Evolutionary conservation across 1,284 basidiomycete species (phyloP), one percentile per base, ranked within the genome.

Genomic region (Singerocomus inundabilis): DNA sequence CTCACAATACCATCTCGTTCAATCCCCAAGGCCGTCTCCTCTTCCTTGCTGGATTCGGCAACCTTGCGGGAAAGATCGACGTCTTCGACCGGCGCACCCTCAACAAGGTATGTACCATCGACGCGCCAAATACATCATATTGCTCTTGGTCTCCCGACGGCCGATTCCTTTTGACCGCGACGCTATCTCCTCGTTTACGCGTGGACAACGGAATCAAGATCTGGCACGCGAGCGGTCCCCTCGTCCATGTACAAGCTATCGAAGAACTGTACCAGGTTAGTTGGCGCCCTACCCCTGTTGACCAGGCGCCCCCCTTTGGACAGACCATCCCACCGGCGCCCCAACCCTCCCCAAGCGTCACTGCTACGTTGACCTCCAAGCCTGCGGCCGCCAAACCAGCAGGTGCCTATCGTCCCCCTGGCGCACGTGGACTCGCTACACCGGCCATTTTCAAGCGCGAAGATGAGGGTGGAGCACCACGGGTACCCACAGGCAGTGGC

Each of bases 171-270:
- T 77, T 99, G 59, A 98, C 95, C 2, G 94, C 94, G 1, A 98
- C 93, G 0, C 80, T 98, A 28, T 94, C 91, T 15, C 96, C 97
- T 1, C 83, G 97, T 29, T 72, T 99, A 47, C 85, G 97, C 34
- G 97, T 99, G 46, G 96, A 99, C 73, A 98, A 98, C 62, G 93
- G 96, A 2, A 85, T 98, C 69, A 94, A 93, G 72, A 80, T 99
- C 53, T 98, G 91, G 90, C 94, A 98, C 70, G 94, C 91, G 69
- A 82, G 85, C 0, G 95, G 96, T 9, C 77, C 85, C 6, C 80
- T 99, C 21, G 69, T 98, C 30, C 91, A 96, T 56, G 72, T 88
- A 9, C 87, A 94, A 60, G 63, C 74, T 46, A 72, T 83, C 45
- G 90, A 95, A 15, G 92, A 96, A 66, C 77, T 94, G n/a, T 96